These are phyloP conservation scores for Pythium guiyangense DNA, from an alignment of 352 stramenopile species.

Conservation along the genomic window DNA sequence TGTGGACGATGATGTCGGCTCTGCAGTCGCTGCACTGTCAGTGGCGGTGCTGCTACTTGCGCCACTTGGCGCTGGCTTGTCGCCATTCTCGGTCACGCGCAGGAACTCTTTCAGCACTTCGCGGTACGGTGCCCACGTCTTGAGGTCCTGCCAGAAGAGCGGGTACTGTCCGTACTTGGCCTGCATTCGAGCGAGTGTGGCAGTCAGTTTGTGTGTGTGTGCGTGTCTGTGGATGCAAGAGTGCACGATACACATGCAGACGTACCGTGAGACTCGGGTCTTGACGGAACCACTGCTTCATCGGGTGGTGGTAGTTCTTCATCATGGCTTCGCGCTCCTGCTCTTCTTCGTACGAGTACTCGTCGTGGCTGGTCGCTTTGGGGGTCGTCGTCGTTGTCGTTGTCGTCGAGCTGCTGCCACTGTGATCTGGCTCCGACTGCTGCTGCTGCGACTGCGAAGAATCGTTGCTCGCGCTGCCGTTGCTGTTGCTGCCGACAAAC, in stretches of 20 bases:
- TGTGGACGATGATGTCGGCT: neutral
- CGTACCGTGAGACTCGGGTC: conserved; percentile 38
- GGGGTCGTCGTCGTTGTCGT: neutral
- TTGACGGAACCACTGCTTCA: conserved; percentile 88
- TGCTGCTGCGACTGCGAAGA: no score
- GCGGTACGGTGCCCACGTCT: conserved; percentile 91
- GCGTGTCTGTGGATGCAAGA: no score
- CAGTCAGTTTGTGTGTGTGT: no score
- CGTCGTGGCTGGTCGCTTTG: conserved; percentile 25
- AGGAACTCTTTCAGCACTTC: conserved; percentile 91
- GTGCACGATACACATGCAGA: no score
- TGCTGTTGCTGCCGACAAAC: conserved; percentile 31
- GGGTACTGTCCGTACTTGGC: conserved; percentile 89
- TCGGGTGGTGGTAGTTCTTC: conserved; percentile 81
- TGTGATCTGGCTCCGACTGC: neutral
- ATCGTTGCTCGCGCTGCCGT: neutral
- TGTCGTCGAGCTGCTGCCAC: neutral
- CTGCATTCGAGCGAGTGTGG: conserved; percentile 2
- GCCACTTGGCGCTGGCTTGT: conserved; percentile 16
- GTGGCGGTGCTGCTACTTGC: conserved; percentile 1
- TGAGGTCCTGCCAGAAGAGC: conserved; percentile 94
- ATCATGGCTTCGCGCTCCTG: conserved; percentile 87
- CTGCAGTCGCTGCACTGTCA: conserved; percentile 1
- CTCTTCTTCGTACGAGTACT: conserved; percentile 81
- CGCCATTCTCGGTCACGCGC: conserved; percentile 51